Percentiles rank a stretch among this genome's conserved stretches.
Conservation (phyloP, 23 red algal genomes). For the Gracilaria caudata region DNA sequence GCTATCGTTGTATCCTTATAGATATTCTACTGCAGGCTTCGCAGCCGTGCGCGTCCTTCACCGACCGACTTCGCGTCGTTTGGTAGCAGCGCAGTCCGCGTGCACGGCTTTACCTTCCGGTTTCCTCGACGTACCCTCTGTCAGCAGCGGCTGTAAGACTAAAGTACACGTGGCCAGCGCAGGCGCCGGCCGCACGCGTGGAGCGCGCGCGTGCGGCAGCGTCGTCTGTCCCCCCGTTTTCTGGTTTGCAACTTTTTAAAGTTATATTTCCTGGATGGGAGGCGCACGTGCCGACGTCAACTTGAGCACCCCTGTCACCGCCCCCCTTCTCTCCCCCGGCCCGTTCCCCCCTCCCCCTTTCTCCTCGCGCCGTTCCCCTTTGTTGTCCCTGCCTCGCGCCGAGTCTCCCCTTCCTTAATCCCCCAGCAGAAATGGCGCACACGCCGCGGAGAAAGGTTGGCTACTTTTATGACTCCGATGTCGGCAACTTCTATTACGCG, state of each 20-base stretch:
- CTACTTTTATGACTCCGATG: conserved; percentile 88
- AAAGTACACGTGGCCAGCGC: not conserved
- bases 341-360: not conserved
- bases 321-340: not conserved
- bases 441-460: conserved; percentile 64
- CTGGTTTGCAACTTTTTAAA: no score
- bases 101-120: not conserved
- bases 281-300: conserved; percentile 6
- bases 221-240: no score
- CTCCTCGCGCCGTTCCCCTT: not conserved
- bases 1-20: no score
- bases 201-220: not conserved
- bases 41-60: no score
- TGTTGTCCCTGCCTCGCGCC: not conserved
- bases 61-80: no score
- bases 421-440: conserved; percentile 5
- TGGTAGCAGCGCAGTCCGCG: no score
- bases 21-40: not conserved
- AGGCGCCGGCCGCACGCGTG: not conserved
- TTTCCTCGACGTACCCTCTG: not conserved
- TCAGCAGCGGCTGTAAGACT: not conserved
- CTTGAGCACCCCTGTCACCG: conserved; percentile 4
- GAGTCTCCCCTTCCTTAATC: not conserved
- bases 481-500: conserved; percentile 99
- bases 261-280: no score